A percentile compares a stretch with the other conserved stretches of the same genome.
These are phyloP conservation scores for Teunomyces kruisii DNA, from an alignment of 805 yeast genomes.

Conservation along the genomic window DNA sequence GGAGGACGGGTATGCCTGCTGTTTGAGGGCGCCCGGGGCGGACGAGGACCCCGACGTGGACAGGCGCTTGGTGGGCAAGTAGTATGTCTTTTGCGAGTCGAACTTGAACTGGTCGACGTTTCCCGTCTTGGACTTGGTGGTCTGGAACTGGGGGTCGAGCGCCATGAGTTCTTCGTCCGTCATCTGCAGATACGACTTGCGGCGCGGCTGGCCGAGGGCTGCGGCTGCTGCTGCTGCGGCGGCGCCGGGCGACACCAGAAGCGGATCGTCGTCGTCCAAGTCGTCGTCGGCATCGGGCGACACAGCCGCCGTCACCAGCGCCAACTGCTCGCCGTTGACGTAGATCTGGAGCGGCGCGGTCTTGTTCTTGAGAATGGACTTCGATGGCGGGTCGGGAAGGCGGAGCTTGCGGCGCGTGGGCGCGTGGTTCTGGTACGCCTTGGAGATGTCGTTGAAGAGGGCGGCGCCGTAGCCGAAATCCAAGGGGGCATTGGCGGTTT, in stretches of 20 bases:
- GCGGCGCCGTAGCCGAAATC: slow-evolving; percentile 20
- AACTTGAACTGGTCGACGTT: slow-evolving; percentile 47
- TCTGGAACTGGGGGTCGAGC: slow-evolving; percentile 51
- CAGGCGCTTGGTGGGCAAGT: slow-evolving; percentile 9
- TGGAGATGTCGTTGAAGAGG: slow-evolving; percentile 17
- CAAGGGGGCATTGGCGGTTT: slow-evolving; percentile 14
- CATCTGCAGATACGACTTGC: slow-evolving; percentile 52
- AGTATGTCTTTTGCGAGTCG: slow-evolving; percentile 35
- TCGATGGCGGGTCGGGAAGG: slow-evolving; percentile 34
- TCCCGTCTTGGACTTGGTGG: slow-evolving; percentile 33
- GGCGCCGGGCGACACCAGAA: slow-evolving; percentile 5
- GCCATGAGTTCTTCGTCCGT: slow-evolving; percentile 54
- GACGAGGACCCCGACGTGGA: slow-evolving; percentile 7
- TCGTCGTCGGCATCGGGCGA: slow-evolving; percentile 19
- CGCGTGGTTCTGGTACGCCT: slow-evolving; percentile 11
- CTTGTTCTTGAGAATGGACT: slow-evolving; percentile 40
- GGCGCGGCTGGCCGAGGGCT: slow-evolving; percentile 14
- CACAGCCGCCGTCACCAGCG: slow-evolving; percentile 15
- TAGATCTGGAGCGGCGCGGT: too few species aligned
- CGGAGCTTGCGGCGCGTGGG: slow-evolving; percentile 15
- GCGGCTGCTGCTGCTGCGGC: not conserved
- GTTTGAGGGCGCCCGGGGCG: slow-evolving; percentile 7
- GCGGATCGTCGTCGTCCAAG: slow-evolving; percentile 11
- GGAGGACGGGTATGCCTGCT: slow-evolving; percentile 25
- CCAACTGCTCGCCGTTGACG: too few species aligned